Base-by-base conservation (phyloP, 2,329 filamentous ascomycete genomes). In the Fusarium lyarnte region DNA sequence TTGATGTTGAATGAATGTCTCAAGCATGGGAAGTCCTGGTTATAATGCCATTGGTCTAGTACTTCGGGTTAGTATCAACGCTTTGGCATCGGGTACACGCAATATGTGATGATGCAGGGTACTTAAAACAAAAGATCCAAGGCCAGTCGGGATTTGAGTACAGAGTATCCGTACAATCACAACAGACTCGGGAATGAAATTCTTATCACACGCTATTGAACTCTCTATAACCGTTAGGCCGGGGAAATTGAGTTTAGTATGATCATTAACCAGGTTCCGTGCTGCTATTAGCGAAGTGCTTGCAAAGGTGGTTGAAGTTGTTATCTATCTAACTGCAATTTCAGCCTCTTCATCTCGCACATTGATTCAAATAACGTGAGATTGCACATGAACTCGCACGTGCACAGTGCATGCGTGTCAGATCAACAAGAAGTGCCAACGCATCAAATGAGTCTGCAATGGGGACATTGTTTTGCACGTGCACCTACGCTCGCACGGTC, bases 361-460 rank as follows among this genome's bases (percentile, higher is more conserved):
- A 27, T 39, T 27, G 19, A n/a, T 6, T 25, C 36, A 12, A 64
- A 43, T 31, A 54, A 65, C 41, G 58, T 52, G 57, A 47, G 31
- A 35, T 65, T 43, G 49, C 25, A 43, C 55, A 43, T 53, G 27
- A 42, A 35, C 36, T 27, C 43, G 61, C 66, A 74, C 67, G 66
- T 73, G 70, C 53, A 36, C 36, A 29, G 9, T 31, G 11, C 70
- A 59, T 53, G n/a, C 70, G 63, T 60, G 59, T 60, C 70, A 57
- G 70, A 74, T 73, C 63, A 58, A 64, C 67, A 45, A 59, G 63
- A 64, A 63, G 38, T 74, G 67, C 55, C 66, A 73, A 61, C 62
- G 54, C 71, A 69, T 69, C 66, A 35, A 38, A 43, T 63, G 46
- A 11, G 60, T 54, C 53, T 42, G 25, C 23, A 35, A 73, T 63